Conservation (phyloP, 352 stramenopile genomes). For the Poterioochromonas sp. region DNA sequence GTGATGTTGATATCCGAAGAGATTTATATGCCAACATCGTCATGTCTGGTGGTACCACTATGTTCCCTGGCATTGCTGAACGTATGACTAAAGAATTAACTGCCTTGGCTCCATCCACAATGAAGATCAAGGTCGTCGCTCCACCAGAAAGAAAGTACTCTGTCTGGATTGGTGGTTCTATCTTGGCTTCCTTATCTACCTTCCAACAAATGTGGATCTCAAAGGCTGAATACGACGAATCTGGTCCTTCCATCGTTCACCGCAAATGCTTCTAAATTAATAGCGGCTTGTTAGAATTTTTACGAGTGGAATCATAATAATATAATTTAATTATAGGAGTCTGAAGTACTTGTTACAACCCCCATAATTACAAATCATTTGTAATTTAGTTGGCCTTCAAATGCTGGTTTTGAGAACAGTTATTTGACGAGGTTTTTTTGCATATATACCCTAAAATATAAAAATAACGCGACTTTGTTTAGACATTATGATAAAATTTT, state of each 20-base stretch:
- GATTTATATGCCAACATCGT: conserved; percentile 92
- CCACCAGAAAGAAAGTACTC: conserved; percentile 86
- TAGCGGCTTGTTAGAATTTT: too few relatives aligned
- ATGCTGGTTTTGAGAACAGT: too few relatives aligned
- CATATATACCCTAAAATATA: too few relatives aligned
- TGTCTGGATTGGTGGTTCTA: conserved; percentile 93
- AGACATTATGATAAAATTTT: too few relatives aligned
- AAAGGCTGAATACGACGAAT: conserved; percentile 94
- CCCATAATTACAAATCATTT: too few relatives aligned
- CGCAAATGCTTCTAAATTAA: conserved; percentile 83
- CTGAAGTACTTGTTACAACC: too few relatives aligned
- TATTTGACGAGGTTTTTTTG: too few relatives aligned
- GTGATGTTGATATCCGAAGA: conserved; percentile 78
- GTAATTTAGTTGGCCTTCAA: too few relatives aligned
- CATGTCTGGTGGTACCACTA: conserved; percentile 86
- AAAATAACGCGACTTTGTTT: too few relatives aligned
- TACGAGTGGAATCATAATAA: too few relatives aligned
- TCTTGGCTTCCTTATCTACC: conserved; percentile 87
- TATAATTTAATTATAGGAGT: too few relatives aligned
- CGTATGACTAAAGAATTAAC: conserved; percentile 85
- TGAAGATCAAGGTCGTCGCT: conserved; percentile 92
- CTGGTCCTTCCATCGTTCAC: conserved; percentile 87
- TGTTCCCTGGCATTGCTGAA: conserved; percentile 85
- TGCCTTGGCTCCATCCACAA: conserved; percentile 73
- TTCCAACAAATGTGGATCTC: conserved; percentile 98